These are phyloP conservation scores for Spiromastix sp. DNA, from an alignment of 2,329 filamentous ascomycete species.

Conservation along the genomic window DNA sequence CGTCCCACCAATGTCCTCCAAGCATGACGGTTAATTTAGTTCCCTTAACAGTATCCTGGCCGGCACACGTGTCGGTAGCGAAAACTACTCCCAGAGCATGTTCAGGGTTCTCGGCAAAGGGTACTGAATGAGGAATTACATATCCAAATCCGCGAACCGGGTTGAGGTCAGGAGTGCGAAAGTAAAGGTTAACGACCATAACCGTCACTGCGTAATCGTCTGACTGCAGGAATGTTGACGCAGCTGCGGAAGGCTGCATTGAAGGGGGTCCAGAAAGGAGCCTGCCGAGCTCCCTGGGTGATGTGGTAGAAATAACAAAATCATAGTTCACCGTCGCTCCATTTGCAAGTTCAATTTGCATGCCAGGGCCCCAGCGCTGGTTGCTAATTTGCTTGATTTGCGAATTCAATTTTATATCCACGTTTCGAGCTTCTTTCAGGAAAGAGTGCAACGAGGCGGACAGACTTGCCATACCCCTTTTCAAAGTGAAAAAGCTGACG, in stretches of 20 bases:
- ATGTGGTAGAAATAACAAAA: conserved; percentile 18
- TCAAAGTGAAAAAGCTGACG: conserved; percentile 33
- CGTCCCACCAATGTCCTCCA: conserved; percentile 85
- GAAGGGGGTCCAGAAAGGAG: conserved; percentile 4
- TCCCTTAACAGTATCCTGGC: conserved; percentile 48
- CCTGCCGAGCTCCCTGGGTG: conserved; percentile 10
- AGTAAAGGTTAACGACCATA: conserved; percentile 90
- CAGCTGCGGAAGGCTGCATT: conserved; percentile 5
- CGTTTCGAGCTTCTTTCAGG: conserved; percentile 46
- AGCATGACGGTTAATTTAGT: conserved; percentile 93
- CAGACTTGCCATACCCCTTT: conserved; percentile 54
- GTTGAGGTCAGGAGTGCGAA: conserved; percentile 52
- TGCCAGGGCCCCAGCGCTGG: too few species aligned
- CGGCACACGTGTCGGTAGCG: conserved; percentile 58
- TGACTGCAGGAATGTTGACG: conserved; percentile 14
- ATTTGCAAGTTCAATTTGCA: conserved; percentile 1
- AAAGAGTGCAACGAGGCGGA: conserved; percentile 43
- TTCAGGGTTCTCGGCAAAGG: conserved; percentile 65
- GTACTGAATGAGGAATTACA: conserved; percentile 67
- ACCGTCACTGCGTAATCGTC: conserved; percentile 62
- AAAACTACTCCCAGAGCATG: conserved; percentile 85
- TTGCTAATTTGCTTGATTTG: conserved; percentile 39
- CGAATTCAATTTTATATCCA: conserved; percentile 45
- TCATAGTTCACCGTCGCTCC: conserved; percentile 11
- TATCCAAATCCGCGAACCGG: conserved; percentile 75